A percentile compares a stretch with the other conserved stretches of the same genome.
Conservation (phyloP, 352 stramenopile genomes). For the Phytophthora citrophthora region DNA sequence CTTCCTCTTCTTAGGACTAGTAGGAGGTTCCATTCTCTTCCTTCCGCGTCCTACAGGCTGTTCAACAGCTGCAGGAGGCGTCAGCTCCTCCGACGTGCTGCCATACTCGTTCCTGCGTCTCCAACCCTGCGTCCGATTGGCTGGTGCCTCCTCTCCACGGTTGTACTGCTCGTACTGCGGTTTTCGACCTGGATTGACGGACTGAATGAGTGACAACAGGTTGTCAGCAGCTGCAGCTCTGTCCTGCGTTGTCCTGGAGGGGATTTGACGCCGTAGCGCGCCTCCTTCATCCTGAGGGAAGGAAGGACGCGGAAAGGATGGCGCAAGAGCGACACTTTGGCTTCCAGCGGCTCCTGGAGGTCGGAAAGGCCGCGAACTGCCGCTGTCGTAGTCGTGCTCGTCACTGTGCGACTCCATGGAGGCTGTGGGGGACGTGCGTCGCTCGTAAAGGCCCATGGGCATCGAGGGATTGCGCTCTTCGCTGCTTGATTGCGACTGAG, state of each 20-base stretch:
- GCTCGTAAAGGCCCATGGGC: slow-evolving; percentile 15
- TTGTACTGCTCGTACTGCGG: slow-evolving; percentile 3
- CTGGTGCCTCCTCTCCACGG: neutral
- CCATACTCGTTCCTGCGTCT: slow-evolving; percentile 5
- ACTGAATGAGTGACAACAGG: slow-evolving; percentile 43
- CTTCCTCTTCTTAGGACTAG: slow-evolving; percentile 18
- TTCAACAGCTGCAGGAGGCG: neutral
- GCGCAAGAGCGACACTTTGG: neutral
- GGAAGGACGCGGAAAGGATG: slow-evolving; percentile 23
- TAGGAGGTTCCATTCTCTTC: slow-evolving; percentile 8
- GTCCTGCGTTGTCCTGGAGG: slow-evolving; percentile 15
- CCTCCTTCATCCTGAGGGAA: slow-evolving; percentile 31
- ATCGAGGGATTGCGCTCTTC: slow-evolving; percentile 2
- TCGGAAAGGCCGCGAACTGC: neutral
- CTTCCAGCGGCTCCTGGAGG: neutral
- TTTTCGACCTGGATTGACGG: slow-evolving; percentile 2
- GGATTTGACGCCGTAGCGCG: neutral
- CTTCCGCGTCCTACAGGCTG: slow-evolving; percentile 2
- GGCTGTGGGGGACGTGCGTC: neutral
- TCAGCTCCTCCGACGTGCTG: slow-evolving; percentile 26
- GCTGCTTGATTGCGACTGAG: slow-evolving; percentile 21
- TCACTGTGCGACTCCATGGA: slow-evolving; percentile 1
- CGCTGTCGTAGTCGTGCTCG: neutral
- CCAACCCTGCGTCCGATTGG: neutral
- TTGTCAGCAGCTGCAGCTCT: slow-evolving; percentile 27